Percentiles rank a stretch among this genome's conserved stretches.
These are phyloP conservation scores for Heritiera littoralis DNA, from an alignment of 345 rosid genomes.

Conservation along the genomic window DNA sequence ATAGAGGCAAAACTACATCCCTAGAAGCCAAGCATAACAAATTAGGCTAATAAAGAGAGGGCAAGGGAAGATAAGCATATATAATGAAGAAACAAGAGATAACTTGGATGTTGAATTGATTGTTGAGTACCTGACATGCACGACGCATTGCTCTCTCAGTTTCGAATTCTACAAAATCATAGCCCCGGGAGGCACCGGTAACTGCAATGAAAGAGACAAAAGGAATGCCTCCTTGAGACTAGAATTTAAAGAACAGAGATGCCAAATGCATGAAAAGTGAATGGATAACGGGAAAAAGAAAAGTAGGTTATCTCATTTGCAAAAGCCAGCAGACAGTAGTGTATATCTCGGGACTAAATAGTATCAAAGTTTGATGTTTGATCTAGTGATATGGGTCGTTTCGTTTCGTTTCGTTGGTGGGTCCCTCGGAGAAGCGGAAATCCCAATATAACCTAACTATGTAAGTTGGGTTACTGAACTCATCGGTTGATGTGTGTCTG, in stretches of 20 bases:
- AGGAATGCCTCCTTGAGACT: neutral
- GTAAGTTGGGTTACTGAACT: too few relatives aligned
- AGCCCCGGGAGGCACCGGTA: slow-evolving; percentile 88
- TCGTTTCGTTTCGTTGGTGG: too few relatives aligned
- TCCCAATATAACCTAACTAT: too few relatives aligned
- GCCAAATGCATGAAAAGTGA: neutral
- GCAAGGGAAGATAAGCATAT: neutral
- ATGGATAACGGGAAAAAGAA: neutral
- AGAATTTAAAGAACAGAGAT: neutral
- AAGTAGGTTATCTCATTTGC: neutral
- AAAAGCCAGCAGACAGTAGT: too few relatives aligned
- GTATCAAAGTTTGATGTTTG: too few relatives aligned
- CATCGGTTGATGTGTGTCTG: too few relatives aligned
- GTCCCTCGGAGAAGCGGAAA: too few relatives aligned
- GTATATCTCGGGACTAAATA: too few relatives aligned
- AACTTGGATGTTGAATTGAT: neutral
- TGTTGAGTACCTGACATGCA: slow-evolving; percentile 64
- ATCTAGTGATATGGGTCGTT: too few relatives aligned
- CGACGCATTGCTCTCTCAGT: slow-evolving; percentile 83
- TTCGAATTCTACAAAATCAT: slow-evolving; percentile 84
- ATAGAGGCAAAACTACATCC: neutral
- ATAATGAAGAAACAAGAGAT: neutral
- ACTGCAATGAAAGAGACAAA: slow-evolving; percentile 44
- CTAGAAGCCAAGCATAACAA: neutral
- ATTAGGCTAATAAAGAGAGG: neutral